These are phyloP conservation scores for Carallia pectinifolia DNA, from an alignment of 345 rosid genomes.

Conservation along the genomic window DNA sequence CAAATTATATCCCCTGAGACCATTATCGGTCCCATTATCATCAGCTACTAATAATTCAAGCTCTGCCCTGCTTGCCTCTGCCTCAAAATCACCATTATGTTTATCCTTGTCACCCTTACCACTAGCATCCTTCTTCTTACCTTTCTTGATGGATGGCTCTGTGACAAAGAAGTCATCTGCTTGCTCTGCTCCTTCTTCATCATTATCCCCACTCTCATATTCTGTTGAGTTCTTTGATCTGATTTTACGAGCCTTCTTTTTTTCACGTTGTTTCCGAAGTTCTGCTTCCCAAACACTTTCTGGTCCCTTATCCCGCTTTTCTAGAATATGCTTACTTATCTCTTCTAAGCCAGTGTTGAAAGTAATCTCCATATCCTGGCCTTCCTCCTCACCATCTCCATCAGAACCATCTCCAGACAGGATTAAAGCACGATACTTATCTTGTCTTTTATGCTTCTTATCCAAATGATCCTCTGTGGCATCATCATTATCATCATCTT, in stretches of 20 bases:
- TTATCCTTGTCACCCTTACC: conserved; percentile 27
- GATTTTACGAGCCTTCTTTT: conserved; percentile 61
- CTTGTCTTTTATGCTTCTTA: conserved; percentile 45
- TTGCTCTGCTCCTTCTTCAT: conserved; percentile 32
- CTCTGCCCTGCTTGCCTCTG: conserved; percentile 70
- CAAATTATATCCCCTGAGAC: conserved; percentile 74
- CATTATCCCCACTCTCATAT: conserved; percentile 17
- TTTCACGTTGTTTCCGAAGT: conserved; percentile 62
- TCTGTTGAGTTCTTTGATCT: conserved; percentile 55
- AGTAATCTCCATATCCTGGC: conserved; percentile 88
- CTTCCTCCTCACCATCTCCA: conserved; percentile 51
- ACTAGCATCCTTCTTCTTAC: conserved; percentile 32
- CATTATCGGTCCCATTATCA: conserved; percentile 54
- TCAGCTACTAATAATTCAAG: conserved; percentile 84
- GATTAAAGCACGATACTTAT: conserved; percentile 64
- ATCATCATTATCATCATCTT: conserved; percentile 41
- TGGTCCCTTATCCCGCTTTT: conserved; percentile 65
- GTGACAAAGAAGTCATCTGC: conserved; percentile 70
- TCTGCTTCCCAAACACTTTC: conserved; percentile 77
- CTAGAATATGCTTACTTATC: conserved; percentile 68
- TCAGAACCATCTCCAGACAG: conserved; percentile 63
- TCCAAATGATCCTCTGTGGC: conserved; percentile 31
- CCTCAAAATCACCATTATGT: conserved; percentile 38
- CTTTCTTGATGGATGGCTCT: conserved; percentile 50
- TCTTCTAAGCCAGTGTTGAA: conserved; percentile 92